phyloP scores from a whole-genome alignment of 2,329 filamentous ascomycete genomes.

The Stromatinia cepivora region DNA sequence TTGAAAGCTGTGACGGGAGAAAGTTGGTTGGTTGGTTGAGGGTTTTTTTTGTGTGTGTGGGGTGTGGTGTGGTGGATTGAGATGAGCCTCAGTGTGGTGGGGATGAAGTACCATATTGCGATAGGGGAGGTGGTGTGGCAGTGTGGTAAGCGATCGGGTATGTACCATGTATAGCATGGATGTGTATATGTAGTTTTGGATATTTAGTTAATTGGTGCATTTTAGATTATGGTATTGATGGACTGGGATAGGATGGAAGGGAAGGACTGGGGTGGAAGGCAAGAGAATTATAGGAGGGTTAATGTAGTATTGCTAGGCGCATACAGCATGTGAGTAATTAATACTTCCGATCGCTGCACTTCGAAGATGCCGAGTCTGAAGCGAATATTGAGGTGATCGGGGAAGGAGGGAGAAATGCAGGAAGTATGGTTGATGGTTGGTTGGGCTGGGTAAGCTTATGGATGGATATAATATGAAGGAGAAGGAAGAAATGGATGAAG shows the following conservation, averaged over 20 bases:
- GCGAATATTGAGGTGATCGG: background rate
- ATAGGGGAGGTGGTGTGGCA: background rate
- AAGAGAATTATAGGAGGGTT: background rate
- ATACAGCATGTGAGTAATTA: constrained; percentile 11
- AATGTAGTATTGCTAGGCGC: constrained; percentile 1
- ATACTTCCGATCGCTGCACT: constrained; percentile 1
- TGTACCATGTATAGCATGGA: background rate
- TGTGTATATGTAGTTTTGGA: background rate
- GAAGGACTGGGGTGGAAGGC: background rate
- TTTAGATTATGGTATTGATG: background rate
- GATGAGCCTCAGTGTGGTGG: background rate
- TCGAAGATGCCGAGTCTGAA: background rate
- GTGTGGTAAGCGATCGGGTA: background rate
- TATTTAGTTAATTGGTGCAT: background rate
- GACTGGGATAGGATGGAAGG: too few species aligned
- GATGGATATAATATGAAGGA: background rate
- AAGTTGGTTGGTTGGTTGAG: constrained; percentile 9
- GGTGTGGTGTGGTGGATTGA: background rate
- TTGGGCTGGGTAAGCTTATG: background rate
- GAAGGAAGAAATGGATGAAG: background rate
- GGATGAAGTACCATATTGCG: background rate
- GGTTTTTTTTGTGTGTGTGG: background rate
- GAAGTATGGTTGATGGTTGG: background rate
- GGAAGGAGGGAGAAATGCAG: too few species aligned
- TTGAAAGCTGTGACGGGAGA: background rate